Base-by-base conservation (phyloP, 139 green algal species). In the Edaphochlamys debaryana region DNA sequence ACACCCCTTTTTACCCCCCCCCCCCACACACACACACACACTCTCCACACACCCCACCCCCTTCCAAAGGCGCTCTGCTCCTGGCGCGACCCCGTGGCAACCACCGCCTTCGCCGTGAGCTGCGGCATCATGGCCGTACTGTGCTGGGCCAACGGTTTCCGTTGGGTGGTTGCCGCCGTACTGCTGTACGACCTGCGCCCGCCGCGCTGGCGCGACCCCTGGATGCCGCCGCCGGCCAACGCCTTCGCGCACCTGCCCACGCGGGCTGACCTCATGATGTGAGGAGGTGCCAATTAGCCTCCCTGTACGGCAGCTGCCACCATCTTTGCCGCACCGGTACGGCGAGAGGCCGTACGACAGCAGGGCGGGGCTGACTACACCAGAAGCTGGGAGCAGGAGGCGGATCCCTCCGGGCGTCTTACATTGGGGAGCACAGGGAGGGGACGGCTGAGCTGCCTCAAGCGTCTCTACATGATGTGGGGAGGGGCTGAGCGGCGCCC, bases 121-220 rank as follows among this genome's bases (percentile, higher is more conserved):
- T 42, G 86, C 54, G 23, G 77, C 23, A 1, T 66, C 9, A 4
- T n/a, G 22, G 81, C 80, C 9, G 32, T 71, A 54, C 1, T 58
- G 34, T 32, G 75, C 34, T 87, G 80, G 78, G 8, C 66, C 0
- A 13, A 78, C 13, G 86, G 86, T 27, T 32, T 86, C 63, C 81
- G 69, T 17, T 34, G 36, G 36, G 17, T 87, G 67, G 52, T 90
- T 13, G 81, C 69, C 3, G 86, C 69, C 30, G 9, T 85, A 52
- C 62, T 90, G 64, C 82, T 90, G 69, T 80, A 87, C 63, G 86
- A 90, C 77, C 84, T 90, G 48, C 80, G 80, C 4, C 86, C 86
- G 50, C 86, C 81, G 11, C 41, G 52, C 20, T 52, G 84, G 40
- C 69, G 86, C 0, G 86, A 90, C 63, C 86, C 86, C 29, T 85